phyloP scores from a whole-genome alignment of 495 filamentous ascomycete genomes.

The Podospora appendiculata region DNA sequence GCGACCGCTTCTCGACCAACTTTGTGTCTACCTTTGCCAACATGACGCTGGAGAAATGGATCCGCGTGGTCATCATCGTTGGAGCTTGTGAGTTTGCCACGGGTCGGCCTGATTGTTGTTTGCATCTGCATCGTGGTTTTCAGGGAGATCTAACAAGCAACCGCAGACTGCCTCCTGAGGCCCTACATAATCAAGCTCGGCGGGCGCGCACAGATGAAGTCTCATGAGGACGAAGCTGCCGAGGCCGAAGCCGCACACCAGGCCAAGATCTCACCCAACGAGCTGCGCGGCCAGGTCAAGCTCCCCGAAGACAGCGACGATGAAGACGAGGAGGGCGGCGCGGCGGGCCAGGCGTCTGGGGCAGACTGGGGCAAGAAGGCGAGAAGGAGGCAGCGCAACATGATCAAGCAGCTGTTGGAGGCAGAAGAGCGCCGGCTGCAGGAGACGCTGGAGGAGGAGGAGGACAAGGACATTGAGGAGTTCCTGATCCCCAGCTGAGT shows the following conservation, averaged over 20 bases:
- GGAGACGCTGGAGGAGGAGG: slow-evolving; percentile 45
- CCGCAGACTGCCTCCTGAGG: slow-evolving; percentile 52
- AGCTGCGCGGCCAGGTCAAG: slow-evolving; percentile 42
- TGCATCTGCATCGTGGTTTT: background rate
- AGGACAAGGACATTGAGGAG: slow-evolving; percentile 65
- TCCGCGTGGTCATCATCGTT: slow-evolving; percentile 54
- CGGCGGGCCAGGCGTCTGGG: slow-evolving; percentile 40
- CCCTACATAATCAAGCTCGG: slow-evolving; percentile 52
- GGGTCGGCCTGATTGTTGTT: background rate
- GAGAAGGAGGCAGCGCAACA: slow-evolving; percentile 52
- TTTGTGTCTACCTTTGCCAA: slow-evolving; percentile 43
- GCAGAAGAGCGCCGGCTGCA: slow-evolving; percentile 40
- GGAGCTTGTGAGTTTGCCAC: slow-evolving; percentile 24
- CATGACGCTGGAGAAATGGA: slow-evolving; percentile 48
- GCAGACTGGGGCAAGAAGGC: slow-evolving; percentile 51
- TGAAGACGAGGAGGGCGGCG: slow-evolving; percentile 36
- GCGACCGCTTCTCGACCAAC: slow-evolving; percentile 47
- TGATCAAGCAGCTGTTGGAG: slow-evolving; percentile 48
- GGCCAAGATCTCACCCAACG: slow-evolving; percentile 40
- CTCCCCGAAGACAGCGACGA: slow-evolving; percentile 49
- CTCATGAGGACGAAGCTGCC: slow-evolving; percentile 37
- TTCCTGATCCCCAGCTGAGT: slow-evolving; percentile 31
- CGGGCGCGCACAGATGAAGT: slow-evolving; percentile 32
- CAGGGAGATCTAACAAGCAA: background rate
- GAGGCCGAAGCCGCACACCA: slow-evolving; percentile 12